These are phyloP conservation scores for Pestalotiopsis sp. DNA, from an alignment of 2,329 filamentous ascomycete species.

Conservation along the genomic window DNA sequence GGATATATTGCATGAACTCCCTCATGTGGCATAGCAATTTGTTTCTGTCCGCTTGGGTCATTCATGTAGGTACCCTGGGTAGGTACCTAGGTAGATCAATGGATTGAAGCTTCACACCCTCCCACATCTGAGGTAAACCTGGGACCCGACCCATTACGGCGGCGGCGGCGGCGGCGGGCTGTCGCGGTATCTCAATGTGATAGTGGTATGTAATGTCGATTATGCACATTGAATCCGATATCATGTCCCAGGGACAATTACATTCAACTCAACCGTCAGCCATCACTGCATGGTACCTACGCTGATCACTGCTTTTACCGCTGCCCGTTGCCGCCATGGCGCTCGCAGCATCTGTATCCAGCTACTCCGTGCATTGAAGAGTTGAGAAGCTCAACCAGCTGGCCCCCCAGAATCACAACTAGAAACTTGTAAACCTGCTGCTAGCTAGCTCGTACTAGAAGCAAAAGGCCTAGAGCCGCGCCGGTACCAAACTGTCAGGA, in stretches of 20 bases:
- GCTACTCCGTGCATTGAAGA: not conserved
- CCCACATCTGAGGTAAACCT: not conserved
- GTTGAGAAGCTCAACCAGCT: too few species aligned
- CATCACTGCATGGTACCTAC: not conserved
- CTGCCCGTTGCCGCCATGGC: not conserved
- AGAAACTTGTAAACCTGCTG: too few species aligned
- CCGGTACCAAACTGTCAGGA: not conserved
- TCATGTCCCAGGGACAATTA: not conserved
- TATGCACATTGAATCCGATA: not conserved
- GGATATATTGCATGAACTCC: not conserved
- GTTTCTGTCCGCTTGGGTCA: not conserved
- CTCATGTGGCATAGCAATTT: not conserved
- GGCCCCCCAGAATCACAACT: too few species aligned
- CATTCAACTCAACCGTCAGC: not conserved
- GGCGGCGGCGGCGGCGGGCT: not conserved
- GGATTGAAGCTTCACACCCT: not conserved
- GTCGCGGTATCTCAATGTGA: not conserved
- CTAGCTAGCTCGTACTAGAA: not conserved
- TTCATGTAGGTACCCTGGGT: not conserved
- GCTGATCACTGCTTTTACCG: not conserved
- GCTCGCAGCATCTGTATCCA: not conserved
- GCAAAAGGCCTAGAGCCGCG: not conserved
- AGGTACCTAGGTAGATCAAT: not conserved
- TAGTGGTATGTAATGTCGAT: not conserved
- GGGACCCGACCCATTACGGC: not conserved